Percentiles rank a stretch among this genome's conserved stretches.
Evolutionary conservation across 192 early-diverging fungal species (phyloP).

Genomic region (Coemansia sp.): DNA sequence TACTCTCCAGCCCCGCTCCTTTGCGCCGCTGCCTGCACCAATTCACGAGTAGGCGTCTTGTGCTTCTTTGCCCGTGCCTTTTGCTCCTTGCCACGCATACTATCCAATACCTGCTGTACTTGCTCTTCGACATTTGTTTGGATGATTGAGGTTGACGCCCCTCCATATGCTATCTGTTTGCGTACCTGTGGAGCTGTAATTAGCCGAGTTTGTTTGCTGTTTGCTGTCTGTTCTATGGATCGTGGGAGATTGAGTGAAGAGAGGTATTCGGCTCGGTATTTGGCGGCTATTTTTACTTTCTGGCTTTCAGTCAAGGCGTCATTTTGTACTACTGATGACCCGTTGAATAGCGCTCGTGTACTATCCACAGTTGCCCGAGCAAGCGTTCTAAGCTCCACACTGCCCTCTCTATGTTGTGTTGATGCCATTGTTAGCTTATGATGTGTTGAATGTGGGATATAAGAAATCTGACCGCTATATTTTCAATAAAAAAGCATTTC

Average conservation of each 20-base stretch:
- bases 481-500: no score
- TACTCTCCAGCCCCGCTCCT: conserved; percentile 6
- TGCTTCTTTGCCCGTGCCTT: conserved; percentile 25
- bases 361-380: not conserved
- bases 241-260: conserved; percentile 31
- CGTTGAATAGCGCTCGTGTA: conserved; percentile 31
- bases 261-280: conserved; percentile 48
- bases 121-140: conserved; percentile 26
- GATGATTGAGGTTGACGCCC: not conserved
- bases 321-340: conserved; percentile 3
- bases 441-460: no score
- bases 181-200: not conserved
- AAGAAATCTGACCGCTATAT: no score
- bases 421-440: not conserved
- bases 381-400: not conserved
- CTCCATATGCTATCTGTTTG: conserved; percentile 17
- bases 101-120: conserved; percentile 41
- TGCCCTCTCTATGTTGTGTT: not conserved
- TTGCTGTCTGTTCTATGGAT: conserved; percentile 4
- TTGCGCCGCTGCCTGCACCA: conserved; percentile 25
- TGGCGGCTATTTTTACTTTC: conserved; percentile 13
- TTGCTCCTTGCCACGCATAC: conserved; percentile 25
- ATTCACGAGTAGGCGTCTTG: conserved; percentile 32
- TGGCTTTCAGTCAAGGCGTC: conserved; percentile 2
- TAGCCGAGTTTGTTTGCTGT: not conserved